Percentiles rank a stretch among this genome's conserved stretches.
Evolutionary conservation across 805 yeast species (phyloP).

Genomic region (Candida coleopterorum): DNA sequence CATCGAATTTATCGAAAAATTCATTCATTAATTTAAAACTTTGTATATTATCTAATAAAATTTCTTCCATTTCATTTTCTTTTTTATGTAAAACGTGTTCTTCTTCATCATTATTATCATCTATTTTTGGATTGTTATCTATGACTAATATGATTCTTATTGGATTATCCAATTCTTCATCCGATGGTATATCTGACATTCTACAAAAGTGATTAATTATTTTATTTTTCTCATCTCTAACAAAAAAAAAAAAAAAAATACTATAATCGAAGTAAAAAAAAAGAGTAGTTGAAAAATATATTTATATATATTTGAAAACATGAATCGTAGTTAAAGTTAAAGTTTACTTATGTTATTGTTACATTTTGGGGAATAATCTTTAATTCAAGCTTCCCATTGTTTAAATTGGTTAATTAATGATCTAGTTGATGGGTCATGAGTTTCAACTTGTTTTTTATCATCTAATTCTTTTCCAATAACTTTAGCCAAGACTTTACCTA

Average conservation of each 20-base stretch:
- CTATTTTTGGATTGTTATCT: slow-evolving; percentile 24
- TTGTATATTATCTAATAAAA: slow-evolving; percentile 40
- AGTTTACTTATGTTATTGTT: too few relatives aligned
- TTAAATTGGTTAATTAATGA: slow-evolving; percentile 94
- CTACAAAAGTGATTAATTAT: neutral
- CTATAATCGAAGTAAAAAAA: too few relatives aligned
- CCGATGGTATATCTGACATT: slow-evolving; percentile 6
- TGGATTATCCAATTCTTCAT: slow-evolving; percentile 42
- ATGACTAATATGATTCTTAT: slow-evolving; percentile 39
- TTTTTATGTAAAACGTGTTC: slow-evolving; percentile 15
- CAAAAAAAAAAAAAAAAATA: too few relatives aligned
- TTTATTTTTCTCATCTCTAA: slow-evolving; percentile 4
- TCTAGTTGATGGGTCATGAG: slow-evolving; percentile 90
- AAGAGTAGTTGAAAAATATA: too few relatives aligned
- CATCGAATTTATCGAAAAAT: slow-evolving; percentile 52
- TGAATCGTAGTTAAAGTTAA: too few relatives aligned
- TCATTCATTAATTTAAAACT: slow-evolving; percentile 45
- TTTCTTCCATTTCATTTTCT: slow-evolving; percentile 46
- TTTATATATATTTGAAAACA: too few relatives aligned
- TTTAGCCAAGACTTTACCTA: slow-evolving; percentile 97
- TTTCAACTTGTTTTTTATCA: slow-evolving; percentile 45
- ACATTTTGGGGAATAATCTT: neutral
- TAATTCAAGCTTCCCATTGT: slow-evolving; percentile 50
- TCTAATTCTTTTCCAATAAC: slow-evolving; percentile 88
- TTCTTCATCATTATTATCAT: neutral